Evolutionary conservation across 225 moss, liverwort and hornwort genomes (phyloP).

Genomic region (Physcomitrellopsis africana): DNA sequence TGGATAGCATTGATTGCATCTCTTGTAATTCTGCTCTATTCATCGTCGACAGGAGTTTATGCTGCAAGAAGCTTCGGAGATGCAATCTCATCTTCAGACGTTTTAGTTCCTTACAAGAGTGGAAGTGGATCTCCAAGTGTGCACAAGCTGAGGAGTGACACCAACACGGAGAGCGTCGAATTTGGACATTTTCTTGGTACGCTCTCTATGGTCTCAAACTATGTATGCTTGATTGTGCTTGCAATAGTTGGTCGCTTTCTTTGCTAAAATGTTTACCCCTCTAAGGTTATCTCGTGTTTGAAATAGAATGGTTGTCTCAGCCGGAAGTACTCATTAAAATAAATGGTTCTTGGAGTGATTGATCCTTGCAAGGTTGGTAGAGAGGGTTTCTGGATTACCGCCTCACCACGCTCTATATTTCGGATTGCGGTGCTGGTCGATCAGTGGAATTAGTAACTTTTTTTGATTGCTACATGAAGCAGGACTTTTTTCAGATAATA

Average conservation of each 20-base stretch:
- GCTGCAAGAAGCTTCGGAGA: constrained; percentile 25
- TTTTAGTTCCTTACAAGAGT: constrained; percentile 3
- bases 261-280: background rate
- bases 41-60: constrained; percentile 23
- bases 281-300: background rate
- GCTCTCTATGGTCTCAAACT: background rate
- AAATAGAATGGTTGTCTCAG: background rate
- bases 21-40: constrained; percentile 36
- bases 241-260: background rate
- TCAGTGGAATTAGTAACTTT: too few relatives aligned
- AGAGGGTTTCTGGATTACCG: background rate
- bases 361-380: background rate
- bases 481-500: background rate
- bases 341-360: background rate
- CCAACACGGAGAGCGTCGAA: constrained; percentile 1
- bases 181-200: constrained; percentile 36
- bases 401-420: too few relatives aligned
- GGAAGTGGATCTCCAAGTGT: constrained; percentile 5
- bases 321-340: background rate
- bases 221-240: background rate
- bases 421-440: too few relatives aligned
- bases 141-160: background rate
- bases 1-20: constrained; percentile 30
- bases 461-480: too few relatives aligned
- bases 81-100: background rate